Conservation (phyloP, 1,139 yeast genomes). For the Taphrina confusa region DNA sequence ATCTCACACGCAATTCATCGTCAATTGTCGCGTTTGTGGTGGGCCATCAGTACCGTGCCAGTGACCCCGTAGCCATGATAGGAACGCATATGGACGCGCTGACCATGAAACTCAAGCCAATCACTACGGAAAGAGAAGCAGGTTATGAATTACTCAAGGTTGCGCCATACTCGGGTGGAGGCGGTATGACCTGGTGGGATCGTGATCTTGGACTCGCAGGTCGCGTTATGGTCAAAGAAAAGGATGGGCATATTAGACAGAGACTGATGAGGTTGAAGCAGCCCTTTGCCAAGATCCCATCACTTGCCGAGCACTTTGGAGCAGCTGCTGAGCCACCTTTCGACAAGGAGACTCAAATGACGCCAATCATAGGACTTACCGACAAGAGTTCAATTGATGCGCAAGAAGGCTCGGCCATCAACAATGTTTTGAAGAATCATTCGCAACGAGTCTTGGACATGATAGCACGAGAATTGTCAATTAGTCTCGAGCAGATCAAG, state of each 20-base stretch:
- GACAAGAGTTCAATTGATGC: constrained; percentile 39
- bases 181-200: constrained; percentile 90
- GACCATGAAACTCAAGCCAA: constrained; percentile 74
- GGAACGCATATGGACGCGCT: constrained; percentile 98
- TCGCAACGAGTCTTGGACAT: constrained; percentile 66
- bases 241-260: constrained; percentile 54
- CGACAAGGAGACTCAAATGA: constrained; percentile 80
- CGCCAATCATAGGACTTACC: constrained; percentile 81
- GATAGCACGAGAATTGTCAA: constrained; percentile 65
- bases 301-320: constrained; percentile 84
- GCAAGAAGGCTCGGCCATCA: constrained; percentile 13
- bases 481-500: constrained; percentile 59
- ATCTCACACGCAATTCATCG: constrained; percentile 81
- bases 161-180: constrained; percentile 64
- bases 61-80: constrained; percentile 80
- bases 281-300: constrained; percentile 87
- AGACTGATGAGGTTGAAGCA: constrained; percentile 73
- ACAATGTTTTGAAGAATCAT: constrained; percentile 61
- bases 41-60: constrained; percentile 61
- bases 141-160: constrained; percentile 90
- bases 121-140: constrained; percentile 64
- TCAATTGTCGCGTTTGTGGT: constrained; percentile 84
- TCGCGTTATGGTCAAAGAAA: constrained; percentile 68
- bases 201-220: constrained; percentile 92
- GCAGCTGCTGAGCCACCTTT: constrained; percentile 53